Base-by-base conservation (phyloP, 192 early-diverging fungal species). In the Jimgerdemannia flammicorona region DNA sequence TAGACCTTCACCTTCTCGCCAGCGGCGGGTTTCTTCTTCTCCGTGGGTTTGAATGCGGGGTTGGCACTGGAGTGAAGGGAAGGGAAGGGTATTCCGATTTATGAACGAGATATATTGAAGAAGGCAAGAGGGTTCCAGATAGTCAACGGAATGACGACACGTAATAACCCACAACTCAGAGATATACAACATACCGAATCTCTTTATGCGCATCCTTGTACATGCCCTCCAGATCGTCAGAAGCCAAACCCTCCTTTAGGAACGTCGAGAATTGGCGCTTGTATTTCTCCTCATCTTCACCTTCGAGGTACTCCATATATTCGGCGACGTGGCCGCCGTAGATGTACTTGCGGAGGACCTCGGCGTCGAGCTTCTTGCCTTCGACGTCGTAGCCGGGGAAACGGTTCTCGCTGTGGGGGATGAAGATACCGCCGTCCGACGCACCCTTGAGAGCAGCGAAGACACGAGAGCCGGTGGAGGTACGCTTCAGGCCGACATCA, bases 361-460 rank as follows among this genome's bases (percentile, higher is more conserved):
- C 97, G 76, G 95, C 89, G 80, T 99, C 96, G 79, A 96, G 90
- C 76, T 81, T 79, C 93, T 97, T 97, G 78, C 87, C 79, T 83
- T 92, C 91, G 67, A 86, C 77, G 88, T 97, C 94, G 88, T 88
- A 99, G 81, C 96, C 98, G 75, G 98, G 96, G 94, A 99, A 98
- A 83, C 98, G 93, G 83, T 90, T 90, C 89, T 97, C 95, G 77
- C 85, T 86, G 93, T 99, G 96, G 79, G 98, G 98, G 82, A 99
- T 91, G 85, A 91, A 92, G 81, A 99, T 85, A 86, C 98, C 98
- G 90, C 98, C 98, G 87, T 99, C 96, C 74, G 94, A 96, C 75
- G 96, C 98, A 91, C 98, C 98, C 94, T 99, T 99, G 81, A 97
- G 88, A 84, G 92, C 96, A 84, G 90, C 98, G 76, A 99, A 99